Conservation (phyloP, 345 rosid species). For the Cochlearia excelsa region DNA sequence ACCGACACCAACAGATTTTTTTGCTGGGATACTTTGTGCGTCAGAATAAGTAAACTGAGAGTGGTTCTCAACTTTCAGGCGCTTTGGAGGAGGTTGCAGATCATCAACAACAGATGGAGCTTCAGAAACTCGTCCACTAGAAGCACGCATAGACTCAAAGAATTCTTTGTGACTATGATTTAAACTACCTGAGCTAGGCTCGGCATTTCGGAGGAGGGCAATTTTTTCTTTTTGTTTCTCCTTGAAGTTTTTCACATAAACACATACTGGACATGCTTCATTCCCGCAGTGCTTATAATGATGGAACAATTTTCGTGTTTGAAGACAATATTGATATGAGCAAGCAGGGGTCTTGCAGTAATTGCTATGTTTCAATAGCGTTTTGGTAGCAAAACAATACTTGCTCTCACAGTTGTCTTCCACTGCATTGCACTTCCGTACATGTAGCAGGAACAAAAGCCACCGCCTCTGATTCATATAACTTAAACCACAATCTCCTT, state of each 20-base stretch:
- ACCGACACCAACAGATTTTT: slow-evolving; percentile 32
- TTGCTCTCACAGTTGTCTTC: slow-evolving; percentile 65
- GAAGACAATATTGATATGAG: slow-evolving; percentile 67
- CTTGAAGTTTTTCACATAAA: slow-evolving; percentile 59
- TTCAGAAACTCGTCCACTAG: slow-evolving; percentile 44
- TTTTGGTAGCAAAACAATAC: slow-evolving; percentile 55
- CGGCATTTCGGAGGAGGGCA: slow-evolving; percentile 41
- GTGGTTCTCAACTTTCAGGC: slow-evolving; percentile 66
- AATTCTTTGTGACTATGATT: slow-evolving; percentile 44
- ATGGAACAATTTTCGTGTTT: slow-evolving; percentile 56
- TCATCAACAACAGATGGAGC: slow-evolving; percentile 47
- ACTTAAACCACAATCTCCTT: slow-evolving; percentile 53
- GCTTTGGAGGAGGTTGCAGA: slow-evolving; percentile 69
- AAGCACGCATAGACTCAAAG: slow-evolving; percentile 41
- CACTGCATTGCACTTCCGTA: slow-evolving; percentile 67
- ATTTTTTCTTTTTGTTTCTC: slow-evolving; percentile 47
- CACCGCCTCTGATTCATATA: slow-evolving; percentile 70
- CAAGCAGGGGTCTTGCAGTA: slow-evolving; percentile 58
- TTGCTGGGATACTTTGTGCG: slow-evolving; percentile 41
- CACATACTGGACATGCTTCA: slow-evolving; percentile 79
- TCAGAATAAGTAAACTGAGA: slow-evolving; percentile 44
- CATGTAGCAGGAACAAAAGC: slow-evolving; percentile 89
- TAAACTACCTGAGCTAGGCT: slow-evolving; percentile 38
- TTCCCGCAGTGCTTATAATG: slow-evolving; percentile 66
- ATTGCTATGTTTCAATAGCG: slow-evolving; percentile 68